Evolutionary conservation across 257 asterid species (phyloP), one percentile per base, ranked within the genome.

Genomic region (Nicotiana benthamiana): DNA sequence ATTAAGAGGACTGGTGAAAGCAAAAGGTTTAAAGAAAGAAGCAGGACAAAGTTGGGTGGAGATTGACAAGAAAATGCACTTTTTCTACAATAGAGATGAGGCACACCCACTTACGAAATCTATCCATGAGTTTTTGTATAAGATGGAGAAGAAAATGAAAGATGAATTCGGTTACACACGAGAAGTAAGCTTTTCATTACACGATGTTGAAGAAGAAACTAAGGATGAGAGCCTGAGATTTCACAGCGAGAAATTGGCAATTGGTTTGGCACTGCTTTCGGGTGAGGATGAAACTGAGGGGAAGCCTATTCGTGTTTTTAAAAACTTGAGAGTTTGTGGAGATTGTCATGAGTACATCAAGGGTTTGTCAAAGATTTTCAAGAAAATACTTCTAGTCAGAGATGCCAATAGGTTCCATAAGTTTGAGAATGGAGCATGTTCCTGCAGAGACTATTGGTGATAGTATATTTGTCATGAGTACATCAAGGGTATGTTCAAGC

Each of bases 41-140:
- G 93, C 92, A 0, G 92, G 92, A 26, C 84, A 86, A 32, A 89
- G 91, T 82, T 88, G 96, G 92, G 90, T 88, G 17, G 90, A 88
- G 85, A 65, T 86, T 63, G 85, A 86, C 68, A 88, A 86, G 68
- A 77, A 85, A 85, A 82, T 86, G 78, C 87, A 88, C 83, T 86
- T 85, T 82, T 88, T 88, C 86, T 86, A 86, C 85, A 88, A 86
- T 28, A 80, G 87, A 59, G 90, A 88, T 32, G 86, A 88, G 27
- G 46, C 81, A 24, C 90, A 88, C 66, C 91, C 90, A 6, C 80
- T 70, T 12, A 85, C 77, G 60, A 81, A 61, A 61, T 77, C 83
- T 48, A 84, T 85, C 81, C 85, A 88, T 62, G 86, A 80, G 63
- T n/a, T 84, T 80, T 80, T 86, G 27, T 79, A 64, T 59, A 86